Evolutionary conservation across 2,329 filamentous ascomycete genomes (phyloP), one percentile per base, ranked within the genome.

Genomic region (Monilinia laxa): DNA sequence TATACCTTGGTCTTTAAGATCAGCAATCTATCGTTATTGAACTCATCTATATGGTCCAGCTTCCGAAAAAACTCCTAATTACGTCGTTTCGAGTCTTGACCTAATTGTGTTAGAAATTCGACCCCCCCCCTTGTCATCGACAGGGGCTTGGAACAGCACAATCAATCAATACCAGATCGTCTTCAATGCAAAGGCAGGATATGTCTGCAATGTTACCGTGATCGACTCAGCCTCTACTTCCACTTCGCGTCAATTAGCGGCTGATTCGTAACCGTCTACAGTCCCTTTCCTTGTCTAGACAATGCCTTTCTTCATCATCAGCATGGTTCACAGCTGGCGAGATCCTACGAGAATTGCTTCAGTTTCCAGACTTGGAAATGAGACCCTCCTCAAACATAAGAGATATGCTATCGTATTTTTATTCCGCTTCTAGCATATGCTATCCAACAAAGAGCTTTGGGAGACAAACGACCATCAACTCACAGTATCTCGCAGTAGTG

Each of bases 81-180:
- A 18, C 31, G 9, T 51, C 20, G 20, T 38, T 60, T 60, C 9
- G 28, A n/a, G 28, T 18, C n/a, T 16, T 35, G 42, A 23, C 42
- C 28, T 38, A 7, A 23, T 57, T 18, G 25, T 35, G 23, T 47
- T 38, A n/a, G 31, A 64, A 3, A 47, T 57, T 18, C 57, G 3
- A 49, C 47, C 40, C 25, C 45, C 31, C 23, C 53, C 52, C 52
- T 14, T 47, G 62, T 57, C 53, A 20, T 4, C 12, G 28, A 57
- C 62, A 45, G 38, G 62, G 62, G 62, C 23, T 35, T 35, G 12
- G 25, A 64, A 23, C 47, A 16, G 25, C n/a, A 60, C 28, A 60
- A 45, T 47, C 25, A 40, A 47, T 47, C 1, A 47, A n/a, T 38
- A 35, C 28, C 58, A 59, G 25, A 9, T 23, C 40, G 14, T 25